phyloP scores from a whole-genome alignment of 306 rosid species.

The peach (Prunus persica) region Prunus_persica_NCBIv2 NC_034009.1:37699501-37700000 shows the following conservation, averaged over 20 bases:
- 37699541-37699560: neutral
- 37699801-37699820: neutral
- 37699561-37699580: neutral
- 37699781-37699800: neutral
- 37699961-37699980: neutral
- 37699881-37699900: neutral
- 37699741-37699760: slow-evolving; percentile 78
- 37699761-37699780: slow-evolving; percentile 20
- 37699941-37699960: neutral
- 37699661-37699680: slow-evolving; percentile 9
- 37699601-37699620: neutral
- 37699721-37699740: slow-evolving; percentile 94
- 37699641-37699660: neutral
- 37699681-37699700: slow-evolving; percentile 77
- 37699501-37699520: slow-evolving; percentile 10
- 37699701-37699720: slow-evolving; percentile 96
- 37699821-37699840: neutral
- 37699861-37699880: neutral
- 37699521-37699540: too few relatives aligned
- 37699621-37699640: neutral
- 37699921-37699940: neutral
- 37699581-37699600: neutral
- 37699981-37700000: neutral
- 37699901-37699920: neutral
- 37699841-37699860: neutral